Evolutionary conservation across 176 grass and related monocot genomes (phyloP).

Genomic region (Luzula sylvatica): DNA sequence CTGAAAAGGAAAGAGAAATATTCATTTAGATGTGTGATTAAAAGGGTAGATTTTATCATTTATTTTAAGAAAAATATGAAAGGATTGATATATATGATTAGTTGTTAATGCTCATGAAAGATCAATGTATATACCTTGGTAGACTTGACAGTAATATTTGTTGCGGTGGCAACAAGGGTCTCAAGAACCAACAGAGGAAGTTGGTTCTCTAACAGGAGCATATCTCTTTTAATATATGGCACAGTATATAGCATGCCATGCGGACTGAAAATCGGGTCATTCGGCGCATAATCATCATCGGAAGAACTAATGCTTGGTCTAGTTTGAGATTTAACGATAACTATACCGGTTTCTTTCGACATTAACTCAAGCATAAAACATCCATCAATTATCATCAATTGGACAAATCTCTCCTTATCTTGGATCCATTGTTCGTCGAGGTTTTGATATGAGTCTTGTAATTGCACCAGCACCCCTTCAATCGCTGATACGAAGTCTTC

Average conservation of each 20-base stretch:
- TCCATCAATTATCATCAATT: conserved; percentile 61
- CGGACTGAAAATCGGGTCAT: conserved; percentile 70
- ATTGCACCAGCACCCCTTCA: conserved; percentile 15
- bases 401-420: conserved; percentile 27
- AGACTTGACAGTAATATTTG: not conserved
- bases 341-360: not conserved
- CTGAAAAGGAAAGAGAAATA: conserved; percentile 18
- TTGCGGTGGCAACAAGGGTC: conserved; percentile 30
- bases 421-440: conserved; percentile 26
- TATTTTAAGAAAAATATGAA: no score
- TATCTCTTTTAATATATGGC: conserved; percentile 58
- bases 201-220: conserved; percentile 88
- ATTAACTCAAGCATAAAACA: conserved; percentile 85
- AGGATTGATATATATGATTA: no score
- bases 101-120: not conserved
- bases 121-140: conserved; percentile 1
- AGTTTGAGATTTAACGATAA: not conserved
- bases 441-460: conserved; percentile 38
- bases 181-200: conserved; percentile 50
- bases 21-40: no score
- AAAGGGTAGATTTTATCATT: no score
- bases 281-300: conserved; percentile 35
- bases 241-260: conserved; percentile 60
- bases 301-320: not conserved
- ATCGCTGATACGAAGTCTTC: conserved; percentile 31